These are phyloP conservation scores for Cerioporus squamosus DNA, from an alignment of 1,284 basidiomycete species.

Conservation along the genomic window DNA sequence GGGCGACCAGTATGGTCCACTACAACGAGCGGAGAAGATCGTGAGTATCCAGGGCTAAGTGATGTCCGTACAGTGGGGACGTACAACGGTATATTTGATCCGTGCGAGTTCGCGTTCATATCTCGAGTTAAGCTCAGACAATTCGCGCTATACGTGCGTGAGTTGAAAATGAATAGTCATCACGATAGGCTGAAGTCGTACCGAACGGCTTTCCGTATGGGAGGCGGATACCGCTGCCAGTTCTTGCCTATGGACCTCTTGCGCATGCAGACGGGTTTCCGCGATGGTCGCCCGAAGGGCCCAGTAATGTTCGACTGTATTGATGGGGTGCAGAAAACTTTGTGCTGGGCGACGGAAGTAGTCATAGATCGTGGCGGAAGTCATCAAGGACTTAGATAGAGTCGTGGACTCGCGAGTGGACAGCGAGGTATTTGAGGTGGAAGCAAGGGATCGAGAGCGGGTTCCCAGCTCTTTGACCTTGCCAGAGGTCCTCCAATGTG, in stretches of 20 bases:
- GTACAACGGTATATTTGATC: slow-evolving; percentile 10
- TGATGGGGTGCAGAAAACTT: slow-evolving; percentile 8
- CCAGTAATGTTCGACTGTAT: slow-evolving; percentile 56
- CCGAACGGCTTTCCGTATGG: slow-evolving; percentile 52
- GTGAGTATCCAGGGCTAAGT: background rate
- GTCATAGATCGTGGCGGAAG: background rate
- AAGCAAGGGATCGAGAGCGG: no score
- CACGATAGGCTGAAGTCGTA: slow-evolving; percentile 28
- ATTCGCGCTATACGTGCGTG: slow-evolving; percentile 3
- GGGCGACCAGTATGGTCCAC: slow-evolving; percentile 5
- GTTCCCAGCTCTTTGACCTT: no score
- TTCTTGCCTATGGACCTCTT: slow-evolving; percentile 51
- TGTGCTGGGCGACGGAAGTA: slow-evolving; percentile 3
- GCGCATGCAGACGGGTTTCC: slow-evolving; percentile 56
- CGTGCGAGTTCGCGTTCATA: slow-evolving; percentile 5
- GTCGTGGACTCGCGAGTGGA: background rate
- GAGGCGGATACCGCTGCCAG: slow-evolving; percentile 42
- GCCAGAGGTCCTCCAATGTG: background rate
- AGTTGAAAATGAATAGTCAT: no score
- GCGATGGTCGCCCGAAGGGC: slow-evolving; percentile 61
- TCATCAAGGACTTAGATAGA: background rate
- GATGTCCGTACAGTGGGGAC: background rate
- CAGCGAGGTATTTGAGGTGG: no score
- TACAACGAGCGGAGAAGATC: no score
- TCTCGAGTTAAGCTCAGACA: slow-evolving; percentile 2